Evolutionary conservation across 768 basidiomycete genomes (phyloP), one percentile per base, ranked within the genome.

Genomic region (Pulveroboletus sp.): DNA sequence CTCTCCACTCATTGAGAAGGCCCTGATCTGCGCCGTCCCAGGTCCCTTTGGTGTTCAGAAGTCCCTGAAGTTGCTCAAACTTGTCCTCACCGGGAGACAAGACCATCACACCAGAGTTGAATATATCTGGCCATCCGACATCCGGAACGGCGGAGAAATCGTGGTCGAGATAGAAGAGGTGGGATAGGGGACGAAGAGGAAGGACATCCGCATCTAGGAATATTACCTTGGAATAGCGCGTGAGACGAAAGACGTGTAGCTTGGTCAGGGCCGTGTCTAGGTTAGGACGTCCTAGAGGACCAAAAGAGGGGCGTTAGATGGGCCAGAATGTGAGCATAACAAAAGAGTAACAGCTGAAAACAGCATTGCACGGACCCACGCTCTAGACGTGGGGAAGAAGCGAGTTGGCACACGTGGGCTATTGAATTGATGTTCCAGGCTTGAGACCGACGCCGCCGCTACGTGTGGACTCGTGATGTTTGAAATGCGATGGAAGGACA

Each of bases 21-120:
- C 97, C 97, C 67, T 99, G 97, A 71, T 99, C 97, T n/a, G 93
- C 97, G 9, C 97, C 97, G 61, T 97, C 95, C 87, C 94, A 97
- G 38, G 84, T 87, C 14, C 94, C 95, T 59, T 85, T 87, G 16
- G 81, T 70, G 52, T 82, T 80, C 52, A 94, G 75, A 48, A 97
- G 75, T 14, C 77, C 70, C 52, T 75, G 77, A 49, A 98, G 74
- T 43, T 87, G 77, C 7, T 76, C 72, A 66, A 95, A 99, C 62
- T 94, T 93, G 53, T 85, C 82, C 57, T 88, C 78, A 10, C 84
- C 82, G 2, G 94, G 94, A 45, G 80, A 76, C 32, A 93, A 69
- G 43, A 98, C 93, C 70, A 99, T 78, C 39, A 98, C 85, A 33
- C 97, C 97, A 20, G 94, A 95, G 68, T 99, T 99, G 75, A 99